Evolutionary conservation across 176 grass and related monocot species (phyloP).

Genomic region (Melocanna baccifera): DNA sequence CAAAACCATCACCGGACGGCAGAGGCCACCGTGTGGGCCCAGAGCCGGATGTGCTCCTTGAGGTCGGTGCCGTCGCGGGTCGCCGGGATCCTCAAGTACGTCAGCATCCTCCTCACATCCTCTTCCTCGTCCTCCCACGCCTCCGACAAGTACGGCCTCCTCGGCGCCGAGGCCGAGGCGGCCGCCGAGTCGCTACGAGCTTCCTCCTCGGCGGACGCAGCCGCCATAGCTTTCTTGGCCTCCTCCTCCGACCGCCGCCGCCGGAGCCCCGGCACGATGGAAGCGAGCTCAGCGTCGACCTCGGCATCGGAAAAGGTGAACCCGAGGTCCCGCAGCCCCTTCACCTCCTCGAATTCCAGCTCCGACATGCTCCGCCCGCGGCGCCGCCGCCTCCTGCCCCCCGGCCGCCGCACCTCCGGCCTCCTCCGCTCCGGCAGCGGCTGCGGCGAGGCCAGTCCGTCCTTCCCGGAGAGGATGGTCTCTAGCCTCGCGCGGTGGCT

Average conservation of each 20-base stretch:
- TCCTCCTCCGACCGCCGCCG: constrained; percentile 20
- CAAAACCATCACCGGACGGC: constrained; percentile 47
- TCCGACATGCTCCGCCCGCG: constrained; percentile 74
- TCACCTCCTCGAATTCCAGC: constrained; percentile 85
- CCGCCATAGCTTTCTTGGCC: background rate
- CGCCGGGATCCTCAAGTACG: constrained; percentile 49
- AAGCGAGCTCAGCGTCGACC: constrained; percentile 53
- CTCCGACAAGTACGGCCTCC: constrained; percentile 84
- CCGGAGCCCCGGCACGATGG: constrained; percentile 71
- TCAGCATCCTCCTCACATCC: constrained; percentile 48
- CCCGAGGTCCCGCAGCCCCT: constrained; percentile 73
- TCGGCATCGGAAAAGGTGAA: constrained; percentile 79
- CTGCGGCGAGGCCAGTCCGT: constrained; percentile 26
- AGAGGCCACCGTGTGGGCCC: constrained; percentile 91
- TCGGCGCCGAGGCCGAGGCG: background rate
- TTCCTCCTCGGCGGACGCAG: constrained; percentile 16
- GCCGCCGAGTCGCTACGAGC: background rate
- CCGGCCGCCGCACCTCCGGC: background rate
- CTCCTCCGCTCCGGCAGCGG: background rate
- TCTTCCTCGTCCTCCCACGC: constrained; percentile 67
- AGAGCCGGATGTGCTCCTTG: constrained; percentile 74
- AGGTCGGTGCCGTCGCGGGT: constrained; percentile 40
- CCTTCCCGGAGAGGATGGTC: constrained; percentile 73
- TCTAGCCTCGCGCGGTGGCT: constrained; percentile 37
- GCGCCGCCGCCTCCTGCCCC: constrained; percentile 1